phyloP scores from a whole-genome alignment of 371 early-diverging fungal species.

The Batkoa obscura region DNA sequence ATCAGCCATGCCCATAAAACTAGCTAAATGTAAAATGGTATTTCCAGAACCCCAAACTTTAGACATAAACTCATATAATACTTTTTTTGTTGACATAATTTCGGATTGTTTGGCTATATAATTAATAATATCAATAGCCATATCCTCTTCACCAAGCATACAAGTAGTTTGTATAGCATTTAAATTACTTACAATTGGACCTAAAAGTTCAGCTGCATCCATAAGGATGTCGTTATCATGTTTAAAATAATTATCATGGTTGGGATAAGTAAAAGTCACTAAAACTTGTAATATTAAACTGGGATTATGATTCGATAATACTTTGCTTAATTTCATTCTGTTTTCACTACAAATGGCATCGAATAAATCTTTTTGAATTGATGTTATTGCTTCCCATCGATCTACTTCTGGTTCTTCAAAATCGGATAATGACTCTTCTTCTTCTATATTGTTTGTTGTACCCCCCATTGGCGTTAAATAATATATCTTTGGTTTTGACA shows the following conservation, averaged over 20 bases:
- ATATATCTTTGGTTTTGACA: no score
- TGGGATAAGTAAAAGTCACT: conserved; percentile 29
- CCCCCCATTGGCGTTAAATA: no score
- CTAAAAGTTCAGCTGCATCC: conserved; percentile 36
- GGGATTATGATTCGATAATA: conserved; percentile 5
- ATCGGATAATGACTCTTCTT: neutral
- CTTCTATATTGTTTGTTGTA: no score
- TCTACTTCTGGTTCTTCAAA: neutral
- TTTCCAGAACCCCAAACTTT: conserved; percentile 47
- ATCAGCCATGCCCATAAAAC: conserved; percentile 41
- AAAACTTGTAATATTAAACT: conserved; percentile 24
- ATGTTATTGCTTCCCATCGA: neutral
- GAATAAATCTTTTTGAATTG: neutral
- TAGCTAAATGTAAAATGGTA: conserved; percentile 44
- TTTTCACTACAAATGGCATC: conserved; percentile 4
- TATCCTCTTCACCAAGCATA: conserved; percentile 36
- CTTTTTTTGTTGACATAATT: conserved; percentile 28
- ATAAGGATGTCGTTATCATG: conserved; percentile 30
- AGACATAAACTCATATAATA: conserved; percentile 43
- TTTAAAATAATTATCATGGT: conserved; percentile 22
- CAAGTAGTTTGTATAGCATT: conserved; percentile 41
- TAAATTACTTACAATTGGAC: conserved; percentile 22
- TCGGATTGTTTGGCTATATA: conserved; percentile 29
- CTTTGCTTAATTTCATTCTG: neutral
- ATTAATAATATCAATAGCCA: conserved; percentile 32